A percentile compares a stretch with the other conserved stretches of the same genome.
These are phyloP conservation scores for Ambrosiella beaveri DNA, from an alignment of 2,329 filamentous ascomycete species.

Conservation along the genomic window DNA sequence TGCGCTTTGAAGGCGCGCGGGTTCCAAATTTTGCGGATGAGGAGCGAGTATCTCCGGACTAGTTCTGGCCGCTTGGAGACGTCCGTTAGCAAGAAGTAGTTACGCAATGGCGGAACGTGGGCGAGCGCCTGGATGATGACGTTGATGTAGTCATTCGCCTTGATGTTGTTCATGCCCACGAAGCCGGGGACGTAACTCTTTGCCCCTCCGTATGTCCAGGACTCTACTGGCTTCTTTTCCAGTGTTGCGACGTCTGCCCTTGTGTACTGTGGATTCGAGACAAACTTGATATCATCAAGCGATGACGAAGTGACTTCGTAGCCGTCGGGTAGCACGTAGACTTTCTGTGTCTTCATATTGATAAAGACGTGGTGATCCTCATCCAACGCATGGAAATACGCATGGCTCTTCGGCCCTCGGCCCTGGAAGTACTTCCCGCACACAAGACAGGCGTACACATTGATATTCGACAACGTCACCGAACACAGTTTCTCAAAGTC, in stretches of 20 bases:
- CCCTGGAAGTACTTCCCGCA: constrained; percentile 98
- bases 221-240: constrained; percentile 45
- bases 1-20: constrained; percentile 89
- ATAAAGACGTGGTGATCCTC: constrained; percentile 94
- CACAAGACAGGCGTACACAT: constrained; percentile 92
- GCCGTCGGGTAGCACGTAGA: constrained; percentile 84
- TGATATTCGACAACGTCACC: constrained; percentile 90
- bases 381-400: constrained; percentile 93
- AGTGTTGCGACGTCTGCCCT: constrained; percentile 64
- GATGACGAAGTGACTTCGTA: constrained; percentile 93
- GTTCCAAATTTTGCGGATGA: constrained; percentile 97
- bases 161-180: constrained; percentile 99
- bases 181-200: constrained; percentile 85
- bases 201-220: constrained; percentile 57
- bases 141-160: constrained; percentile 97
- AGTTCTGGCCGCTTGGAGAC: constrained; percentile 58
- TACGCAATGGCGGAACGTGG: constrained; percentile 75
- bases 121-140: constrained; percentile 82
- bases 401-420: constrained; percentile 80
- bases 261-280: constrained; percentile 77
- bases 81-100: constrained; percentile 80
- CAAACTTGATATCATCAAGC: constrained; percentile 94
- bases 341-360: constrained; percentile 85
- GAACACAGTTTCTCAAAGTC: constrained; percentile 99
- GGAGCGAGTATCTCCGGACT: constrained; percentile 69